Evolutionary conservation across 2,329 filamentous ascomycete genomes (phyloP), one percentile per base, ranked within the genome.

Genomic region (Macroventuria anomochaeta): DNA sequence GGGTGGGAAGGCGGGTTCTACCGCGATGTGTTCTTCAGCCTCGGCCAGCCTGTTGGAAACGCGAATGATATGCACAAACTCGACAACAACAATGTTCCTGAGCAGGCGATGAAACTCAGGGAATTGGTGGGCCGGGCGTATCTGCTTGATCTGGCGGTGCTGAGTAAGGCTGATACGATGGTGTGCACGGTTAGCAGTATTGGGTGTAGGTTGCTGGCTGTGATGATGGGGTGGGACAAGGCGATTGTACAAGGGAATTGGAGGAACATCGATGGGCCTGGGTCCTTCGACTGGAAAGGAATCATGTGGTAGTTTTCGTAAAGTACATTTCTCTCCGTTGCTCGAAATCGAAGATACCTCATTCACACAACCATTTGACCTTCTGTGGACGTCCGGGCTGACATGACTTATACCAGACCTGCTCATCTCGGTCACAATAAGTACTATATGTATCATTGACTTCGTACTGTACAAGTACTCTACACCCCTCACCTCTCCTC

Each of bases 1-100:
- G 91, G 91, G 25, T 96, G 91, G 91, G 91, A 96, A 71, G 91
- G 91, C 15, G 91, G 91, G 1, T 96, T 96, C 79, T 96, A 89
- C 75, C 83, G 84, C 12, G 83, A 85, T 64, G 87, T 95, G 75
- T 96, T 96, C 75, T 93, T 89, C 85, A 88, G 86, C 43, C 79
- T 96, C 1, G 91, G 89, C 3, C 61, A 70, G 46, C 69, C 74
- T 5, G 61, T 64, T 1, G 53, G 59, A 4, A 72, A 73, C 37
- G 69, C 71, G 1, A 42, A 65, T 7, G 69, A 69, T 32, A 47
- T 64, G 43, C 55, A 42, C 42, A 61, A 65, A 25, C 53, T 66
- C 31, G 61, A 62, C 21, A 53, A 44, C 33, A 53, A 60, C 15
- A 58, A 64, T 2, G 74, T 67, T 29, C 76, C 69, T 2, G 69